These are phyloP conservation scores for Cordyceps fumosorosea DNA, from an alignment of 2,329 filamentous ascomycete genomes.

Conservation along the genomic window DNA sequence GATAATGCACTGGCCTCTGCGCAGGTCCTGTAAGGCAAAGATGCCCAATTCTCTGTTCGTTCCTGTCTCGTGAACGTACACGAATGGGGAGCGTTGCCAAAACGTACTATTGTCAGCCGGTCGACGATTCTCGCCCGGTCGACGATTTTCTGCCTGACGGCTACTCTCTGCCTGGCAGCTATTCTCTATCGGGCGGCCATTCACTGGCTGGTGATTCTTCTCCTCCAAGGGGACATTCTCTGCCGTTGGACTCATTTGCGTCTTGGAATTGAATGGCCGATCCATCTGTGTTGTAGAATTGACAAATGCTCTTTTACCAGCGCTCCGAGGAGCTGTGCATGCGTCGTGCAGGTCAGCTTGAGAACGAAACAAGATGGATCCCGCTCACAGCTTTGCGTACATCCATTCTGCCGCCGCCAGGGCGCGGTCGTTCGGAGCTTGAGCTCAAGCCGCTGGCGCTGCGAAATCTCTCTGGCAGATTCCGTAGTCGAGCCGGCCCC, in stretches of 20 bases:
- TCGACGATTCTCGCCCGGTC: no score
- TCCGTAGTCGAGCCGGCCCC: neutral
- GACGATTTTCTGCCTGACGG: no score
- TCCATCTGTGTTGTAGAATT: neutral
- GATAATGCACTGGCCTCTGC: conserved; percentile 15
- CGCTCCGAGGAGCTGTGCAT: neutral
- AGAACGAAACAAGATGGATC: neutral
- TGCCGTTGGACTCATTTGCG: neutral
- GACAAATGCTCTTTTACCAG: neutral
- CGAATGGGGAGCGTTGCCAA: conserved; percentile 13
- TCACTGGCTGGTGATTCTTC: no score
- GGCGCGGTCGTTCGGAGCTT: neutral
- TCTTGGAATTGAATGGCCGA: neutral
- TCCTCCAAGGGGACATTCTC: no score
- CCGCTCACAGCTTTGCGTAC: neutral
- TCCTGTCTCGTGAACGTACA: conserved; percentile 12
- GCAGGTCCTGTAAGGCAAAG: conserved; percentile 15
- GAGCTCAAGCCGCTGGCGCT: neutral
- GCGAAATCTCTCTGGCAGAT: neutral
- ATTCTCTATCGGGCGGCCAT: no score
- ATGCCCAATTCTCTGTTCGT: conserved; percentile 17
- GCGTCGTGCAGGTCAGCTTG: neutral
- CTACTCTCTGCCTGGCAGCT: no score
- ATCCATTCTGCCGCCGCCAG: no score
- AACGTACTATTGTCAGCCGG: no score